A percentile compares a stretch with the other conserved stretches of the same genome.
Evolutionary conservation across 805 yeast genomes (phyloP).

Genomic region (Kuraishia hungarica): DNA sequence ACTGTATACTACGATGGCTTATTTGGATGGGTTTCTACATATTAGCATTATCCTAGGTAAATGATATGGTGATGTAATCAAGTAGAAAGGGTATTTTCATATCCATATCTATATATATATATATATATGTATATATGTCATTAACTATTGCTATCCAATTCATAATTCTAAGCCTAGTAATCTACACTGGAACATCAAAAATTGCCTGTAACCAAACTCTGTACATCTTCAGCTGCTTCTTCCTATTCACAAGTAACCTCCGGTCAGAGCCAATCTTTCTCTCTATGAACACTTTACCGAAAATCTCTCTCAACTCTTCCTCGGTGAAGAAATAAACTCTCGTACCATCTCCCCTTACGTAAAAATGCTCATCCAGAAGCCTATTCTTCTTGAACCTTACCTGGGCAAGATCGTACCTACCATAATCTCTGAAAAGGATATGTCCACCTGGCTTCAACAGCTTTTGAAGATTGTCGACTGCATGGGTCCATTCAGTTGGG

Average conservation of each 20-base stretch:
- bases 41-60: constrained; percentile 31
- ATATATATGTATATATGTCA: neutral
- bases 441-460: constrained; percentile 89
- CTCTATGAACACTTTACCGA: constrained; percentile 56
- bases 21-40: constrained; percentile 63
- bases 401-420: constrained; percentile 93
- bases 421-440: constrained; percentile 87
- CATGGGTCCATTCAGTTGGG: constrained; percentile 86
- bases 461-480: constrained; percentile 60
- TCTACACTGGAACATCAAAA: constrained; percentile 33
- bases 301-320: constrained; percentile 75
- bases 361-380: constrained; percentile 83
- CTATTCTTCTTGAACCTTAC: constrained; percentile 87
- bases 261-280: constrained; percentile 82
- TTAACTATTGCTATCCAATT: neutral
- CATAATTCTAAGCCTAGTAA: neutral
- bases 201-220: constrained; percentile 96
- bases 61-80: too few relatives aligned
- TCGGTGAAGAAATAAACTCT: constrained; percentile 96
- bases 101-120: too few relatives aligned
- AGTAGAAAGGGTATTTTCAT: too few relatives aligned
- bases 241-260: constrained; percentile 83
- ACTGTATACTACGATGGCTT: constrained; percentile 34
- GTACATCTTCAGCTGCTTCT: constrained; percentile 90
- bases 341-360: constrained; percentile 96